A percentile compares a stretch with the other conserved stretches of the same genome.
phyloP scores from a whole-genome alignment of 495 filamentous ascomycete species.

The Poronia punctata region DNA sequence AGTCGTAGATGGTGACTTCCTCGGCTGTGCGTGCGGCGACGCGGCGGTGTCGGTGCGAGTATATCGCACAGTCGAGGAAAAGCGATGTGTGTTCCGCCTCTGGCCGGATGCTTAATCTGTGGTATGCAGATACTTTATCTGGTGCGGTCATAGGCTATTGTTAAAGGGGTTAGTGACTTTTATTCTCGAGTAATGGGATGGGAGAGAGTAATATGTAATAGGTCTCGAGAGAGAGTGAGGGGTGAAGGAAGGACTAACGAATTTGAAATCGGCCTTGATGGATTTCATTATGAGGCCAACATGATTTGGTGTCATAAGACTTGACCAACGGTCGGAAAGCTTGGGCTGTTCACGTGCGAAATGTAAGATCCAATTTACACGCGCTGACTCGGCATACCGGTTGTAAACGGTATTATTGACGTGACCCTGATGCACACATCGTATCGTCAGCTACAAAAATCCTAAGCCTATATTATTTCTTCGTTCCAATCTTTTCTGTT shows the following conservation, averaged over 20 bases:
- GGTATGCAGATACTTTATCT: slow-evolving; percentile 80
- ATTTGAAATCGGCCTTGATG: slow-evolving; percentile 85
- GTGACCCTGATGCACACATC: slow-evolving; percentile 48
- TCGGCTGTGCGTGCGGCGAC: slow-evolving; percentile 74
- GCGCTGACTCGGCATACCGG: slow-evolving; percentile 76
- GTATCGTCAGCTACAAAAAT: not conserved
- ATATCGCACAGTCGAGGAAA: slow-evolving; percentile 52
- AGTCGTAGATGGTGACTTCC: slow-evolving; percentile 83
- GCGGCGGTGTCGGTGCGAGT: slow-evolving; percentile 74
- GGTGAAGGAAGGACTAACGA: slow-evolving; percentile 48
- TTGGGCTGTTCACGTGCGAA: slow-evolving; percentile 62
- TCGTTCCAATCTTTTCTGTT: no score
- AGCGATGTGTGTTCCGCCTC: slow-evolving; percentile 25
- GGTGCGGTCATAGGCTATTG: slow-evolving; percentile 91
- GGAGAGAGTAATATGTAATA: not conserved
- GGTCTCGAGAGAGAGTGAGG: not conserved
- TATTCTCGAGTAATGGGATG: no score
- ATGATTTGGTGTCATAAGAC: slow-evolving; percentile 57
- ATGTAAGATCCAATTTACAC: slow-evolving; percentile 77
- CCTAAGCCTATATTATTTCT: slow-evolving; percentile 13
- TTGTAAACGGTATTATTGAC: slow-evolving; percentile 86
- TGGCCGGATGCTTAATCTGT: slow-evolving; percentile 58
- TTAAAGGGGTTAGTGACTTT: no score
- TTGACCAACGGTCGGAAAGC: slow-evolving; percentile 60
- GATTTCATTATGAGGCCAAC: slow-evolving; percentile 73